Conservation (phyloP, 2,329 filamentous ascomycete species). For the Parastagonospora avenae region DNA sequence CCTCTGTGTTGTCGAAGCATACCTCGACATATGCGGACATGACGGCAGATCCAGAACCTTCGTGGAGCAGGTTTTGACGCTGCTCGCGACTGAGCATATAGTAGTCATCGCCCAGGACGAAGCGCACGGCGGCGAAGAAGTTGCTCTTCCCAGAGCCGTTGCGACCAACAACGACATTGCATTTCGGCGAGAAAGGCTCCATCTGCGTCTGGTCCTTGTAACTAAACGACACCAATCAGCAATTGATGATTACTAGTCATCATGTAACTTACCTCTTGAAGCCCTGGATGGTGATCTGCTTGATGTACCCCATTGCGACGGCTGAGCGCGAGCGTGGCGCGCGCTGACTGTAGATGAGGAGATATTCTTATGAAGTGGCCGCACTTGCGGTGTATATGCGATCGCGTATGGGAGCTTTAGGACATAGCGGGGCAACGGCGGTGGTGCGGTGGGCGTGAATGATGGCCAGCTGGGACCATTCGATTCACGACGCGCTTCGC, state of each 20-base stretch:
- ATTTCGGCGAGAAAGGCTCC: constrained; percentile 95
- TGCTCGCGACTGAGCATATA: constrained; percentile 95
- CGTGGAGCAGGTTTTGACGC: constrained; percentile 93
- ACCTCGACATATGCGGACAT: constrained; percentile 99
- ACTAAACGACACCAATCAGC: constrained; percentile 56
- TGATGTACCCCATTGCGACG: constrained; percentile 71
- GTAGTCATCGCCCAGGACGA: constrained; percentile 97
- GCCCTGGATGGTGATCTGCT: constrained; percentile 99
- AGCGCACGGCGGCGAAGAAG: constrained; percentile 98
- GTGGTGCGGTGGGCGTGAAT: constrained; percentile 11
- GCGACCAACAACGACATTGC: constrained; percentile 97
- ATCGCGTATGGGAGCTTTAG: constrained; percentile 17
- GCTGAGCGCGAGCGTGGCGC: constrained; percentile 15
- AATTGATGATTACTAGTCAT: background rate
- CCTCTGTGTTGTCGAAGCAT: constrained; percentile 97
- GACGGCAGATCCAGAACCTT: constrained; percentile 95
- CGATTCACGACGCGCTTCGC: constrained; percentile 28
- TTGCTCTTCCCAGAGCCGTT: constrained; percentile 99
- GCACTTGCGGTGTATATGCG: constrained; percentile 7
- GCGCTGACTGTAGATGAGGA: background rate
- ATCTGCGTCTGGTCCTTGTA: constrained; percentile 99
- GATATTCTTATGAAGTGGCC: background rate
- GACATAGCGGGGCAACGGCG: constrained; percentile 21
- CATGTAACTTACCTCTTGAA: constrained; percentile 80
- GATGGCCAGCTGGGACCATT: constrained; percentile 5